These are phyloP conservation scores for Dactylellina drechsleri DNA, from an alignment of 2,329 filamentous ascomycete genomes.

Conservation along the genomic window DNA sequence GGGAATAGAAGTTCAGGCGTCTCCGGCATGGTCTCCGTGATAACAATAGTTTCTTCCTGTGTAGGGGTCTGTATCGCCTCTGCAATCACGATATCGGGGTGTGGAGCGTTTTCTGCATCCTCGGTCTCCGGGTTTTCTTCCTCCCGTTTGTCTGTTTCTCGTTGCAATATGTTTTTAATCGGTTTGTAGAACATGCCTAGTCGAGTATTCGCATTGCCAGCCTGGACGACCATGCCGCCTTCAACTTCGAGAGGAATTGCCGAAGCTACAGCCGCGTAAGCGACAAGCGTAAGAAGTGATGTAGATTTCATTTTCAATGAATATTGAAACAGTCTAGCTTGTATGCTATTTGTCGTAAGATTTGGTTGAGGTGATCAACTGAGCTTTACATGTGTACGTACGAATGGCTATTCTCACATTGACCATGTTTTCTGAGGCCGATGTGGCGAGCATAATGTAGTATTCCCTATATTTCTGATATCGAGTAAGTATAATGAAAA, in stretches of 20 bases:
- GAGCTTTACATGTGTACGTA: too few species aligned
- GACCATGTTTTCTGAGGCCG: too few species aligned
- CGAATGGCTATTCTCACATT: too few species aligned
- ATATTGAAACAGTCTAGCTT: not conserved
- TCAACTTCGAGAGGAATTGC: constrained; percentile 44
- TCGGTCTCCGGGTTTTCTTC: not conserved
- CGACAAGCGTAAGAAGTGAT: constrained; percentile 10
- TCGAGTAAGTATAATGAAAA: too few species aligned
- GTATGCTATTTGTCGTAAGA: too few species aligned
- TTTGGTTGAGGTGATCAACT: too few species aligned
- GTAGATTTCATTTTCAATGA: constrained; percentile 24
- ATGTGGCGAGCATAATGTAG: too few species aligned
- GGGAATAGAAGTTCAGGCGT: constrained; percentile 5
- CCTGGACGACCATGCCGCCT: constrained; percentile 42
- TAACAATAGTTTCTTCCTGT: constrained; percentile 30
- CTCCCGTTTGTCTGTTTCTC: not conserved
- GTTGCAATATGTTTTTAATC: constrained; percentile 23
- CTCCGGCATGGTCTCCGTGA: constrained; percentile 24
- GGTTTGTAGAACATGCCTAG: constrained; percentile 47
- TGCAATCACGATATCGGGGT: constrained; percentile 7
- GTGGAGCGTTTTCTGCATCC: not conserved
- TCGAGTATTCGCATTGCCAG: constrained; percentile 39
- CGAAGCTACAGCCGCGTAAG: constrained; percentile 1
- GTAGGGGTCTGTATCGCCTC: constrained; percentile 5
- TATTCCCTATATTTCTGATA: too few species aligned